Evolutionary conservation across 2,329 filamentous ascomycete genomes (phyloP).

Genomic region (Botrytis squamosa): DNA sequence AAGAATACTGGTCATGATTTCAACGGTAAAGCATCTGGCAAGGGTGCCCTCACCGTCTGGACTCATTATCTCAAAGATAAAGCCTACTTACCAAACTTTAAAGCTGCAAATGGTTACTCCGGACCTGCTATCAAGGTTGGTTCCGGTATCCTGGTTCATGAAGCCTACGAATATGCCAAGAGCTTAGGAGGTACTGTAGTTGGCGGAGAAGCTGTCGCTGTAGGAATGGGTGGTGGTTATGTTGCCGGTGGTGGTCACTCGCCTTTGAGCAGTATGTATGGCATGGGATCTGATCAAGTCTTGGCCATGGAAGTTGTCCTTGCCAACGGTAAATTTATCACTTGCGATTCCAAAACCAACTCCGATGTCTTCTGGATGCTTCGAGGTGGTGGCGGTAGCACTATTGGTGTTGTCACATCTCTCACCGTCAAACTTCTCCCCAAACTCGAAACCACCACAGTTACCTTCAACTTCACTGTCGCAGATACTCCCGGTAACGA

Average conservation of each 20-base stretch:
- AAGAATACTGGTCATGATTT: slow-evolving; percentile 51
- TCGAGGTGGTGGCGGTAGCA: slow-evolving; percentile 39
- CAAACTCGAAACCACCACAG: slow-evolving; percentile 39
- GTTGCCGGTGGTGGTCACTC: slow-evolving; percentile 61
- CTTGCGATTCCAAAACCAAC: slow-evolving; percentile 27
- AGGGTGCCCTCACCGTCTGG: slow-evolving; percentile 50
- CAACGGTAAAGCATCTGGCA: slow-evolving; percentile 47
- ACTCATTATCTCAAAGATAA: slow-evolving; percentile 48
- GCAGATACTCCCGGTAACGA: slow-evolving; percentile 47
- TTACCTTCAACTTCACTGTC: slow-evolving; percentile 48
- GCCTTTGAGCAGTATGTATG: slow-evolving; percentile 51
- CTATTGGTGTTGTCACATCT: slow-evolving; percentile 60
- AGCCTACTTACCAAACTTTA: slow-evolving; percentile 38
- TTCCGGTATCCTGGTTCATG: slow-evolving; percentile 46
- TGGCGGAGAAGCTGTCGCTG: slow-evolving; percentile 48
- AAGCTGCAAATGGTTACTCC: slow-evolving; percentile 36
- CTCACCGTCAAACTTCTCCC: slow-evolving; percentile 54
- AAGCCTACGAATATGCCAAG: slow-evolving; percentile 45
- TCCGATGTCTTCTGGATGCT: slow-evolving; percentile 34
- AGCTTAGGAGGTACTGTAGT: slow-evolving; percentile 46
- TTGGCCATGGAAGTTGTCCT: slow-evolving; percentile 31
- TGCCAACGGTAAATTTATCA: slow-evolving; percentile 30
- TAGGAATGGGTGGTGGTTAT: slow-evolving; percentile 47
- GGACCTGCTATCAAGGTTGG: slow-evolving; percentile 43
- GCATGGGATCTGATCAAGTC: slow-evolving; percentile 58